Evolutionary conservation across 495 filamentous ascomycete genomes (phyloP).

Genomic region (Penicillium lagena): DNA sequence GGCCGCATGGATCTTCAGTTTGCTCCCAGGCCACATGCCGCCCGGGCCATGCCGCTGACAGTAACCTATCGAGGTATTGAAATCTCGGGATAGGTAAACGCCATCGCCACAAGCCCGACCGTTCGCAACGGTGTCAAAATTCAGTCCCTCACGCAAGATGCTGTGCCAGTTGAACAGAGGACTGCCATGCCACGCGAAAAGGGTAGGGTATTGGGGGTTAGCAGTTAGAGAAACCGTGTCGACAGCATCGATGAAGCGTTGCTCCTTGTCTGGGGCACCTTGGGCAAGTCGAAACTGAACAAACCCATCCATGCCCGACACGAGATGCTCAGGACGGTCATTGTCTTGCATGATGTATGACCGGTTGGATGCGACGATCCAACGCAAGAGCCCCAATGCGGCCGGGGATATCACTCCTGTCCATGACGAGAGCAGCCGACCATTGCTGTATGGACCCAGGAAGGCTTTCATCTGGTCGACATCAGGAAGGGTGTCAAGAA

Average conservation of each 20-base stretch:
- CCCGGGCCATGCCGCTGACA: slow-evolving; percentile 3
- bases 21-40: slow-evolving; percentile 58
- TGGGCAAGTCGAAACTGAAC: slow-evolving; percentile 83
- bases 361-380: slow-evolving; percentile 88
- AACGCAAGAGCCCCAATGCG: slow-evolving; percentile 64
- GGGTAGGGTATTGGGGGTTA: slow-evolving; percentile 49
- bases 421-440: slow-evolving; percentile 52
- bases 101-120: slow-evolving; percentile 76
- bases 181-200: slow-evolving; percentile 87
- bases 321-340: slow-evolving; percentile 40
- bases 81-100: slow-evolving; percentile 66
- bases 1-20: slow-evolving; percentile 48
- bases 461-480: slow-evolving; percentile 58
- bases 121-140: slow-evolving; percentile 54
- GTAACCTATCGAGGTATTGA: slow-evolving; percentile 54
- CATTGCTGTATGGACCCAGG: slow-evolving; percentile 33
- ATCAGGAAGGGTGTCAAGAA: slow-evolving; percentile 64
- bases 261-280: slow-evolving; percentile 86
- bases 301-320: slow-evolving; percentile 61
- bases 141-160: slow-evolving; percentile 76
- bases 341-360: slow-evolving; percentile 77
- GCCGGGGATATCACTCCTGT: slow-evolving; percentile 55
- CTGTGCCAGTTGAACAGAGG: slow-evolving; percentile 77
- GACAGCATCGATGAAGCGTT: slow-evolving; percentile 65
- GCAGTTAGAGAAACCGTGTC: slow-evolving; percentile 33